Base-by-base conservation (phyloP, 208 protist genomes). In the Trypanosoma melophagium region DNA sequence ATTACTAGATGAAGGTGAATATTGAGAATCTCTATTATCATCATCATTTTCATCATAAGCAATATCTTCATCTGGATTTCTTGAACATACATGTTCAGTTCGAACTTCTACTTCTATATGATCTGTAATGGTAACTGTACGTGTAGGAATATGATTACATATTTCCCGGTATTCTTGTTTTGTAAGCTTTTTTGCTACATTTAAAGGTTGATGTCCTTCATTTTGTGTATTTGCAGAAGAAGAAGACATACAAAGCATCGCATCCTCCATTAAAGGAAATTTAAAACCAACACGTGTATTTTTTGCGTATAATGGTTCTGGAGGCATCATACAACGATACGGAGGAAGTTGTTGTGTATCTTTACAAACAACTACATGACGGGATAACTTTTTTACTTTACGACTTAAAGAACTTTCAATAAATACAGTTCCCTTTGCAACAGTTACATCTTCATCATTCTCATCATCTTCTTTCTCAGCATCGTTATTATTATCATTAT, bases 31-130 rank as follows among this genome's bases (percentile, higher is more conserved):
- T 10, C 44, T 21, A 16, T 63, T 40, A 13, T 45, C 50, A 8
- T 66, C 49, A 17, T 62, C 44, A 13, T 22, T n/a, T 8, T 3
- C 50, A 38, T 71, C 59, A 47, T 8, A 44, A 38, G 4, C 19
- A 8, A 8, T 12, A 25, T 59, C 31, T 25, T 67, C 51, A 38
- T 66, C 60, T 24, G 51, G 24, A 47, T 53, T 41, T 55, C 80
- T 81, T 28, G 73, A 77, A 66, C 78, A 87, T 25, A 92, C 81
- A 62, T 86, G 90, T 77, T 91, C 79, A 12, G 86, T 89, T 35
- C 74, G 75, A 3, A 91, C 42, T 70, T 93, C 86, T 52, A 92
- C 78, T 55, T 95, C 86, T 44, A 95, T 59, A 40, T 88, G 82
- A 60, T 92, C 83, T 12, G 89, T 88, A 54, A 80, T 78, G 0